phyloP scores from a whole-genome alignment of 163 green algal genomes.

The Coccomyxa subellipsoidea region DNA sequence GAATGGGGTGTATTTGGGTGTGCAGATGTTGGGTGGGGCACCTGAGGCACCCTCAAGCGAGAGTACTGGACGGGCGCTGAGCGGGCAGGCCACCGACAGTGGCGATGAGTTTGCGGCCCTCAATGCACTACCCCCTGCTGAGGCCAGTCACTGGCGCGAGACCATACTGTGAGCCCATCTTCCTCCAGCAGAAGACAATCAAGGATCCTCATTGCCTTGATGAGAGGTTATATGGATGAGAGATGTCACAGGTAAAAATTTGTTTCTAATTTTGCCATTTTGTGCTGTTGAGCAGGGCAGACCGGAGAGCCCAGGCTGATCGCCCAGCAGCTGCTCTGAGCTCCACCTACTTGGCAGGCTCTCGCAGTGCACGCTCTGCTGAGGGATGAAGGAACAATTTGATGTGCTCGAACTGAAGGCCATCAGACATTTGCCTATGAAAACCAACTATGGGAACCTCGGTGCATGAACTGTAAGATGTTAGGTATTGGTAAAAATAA shows the following conservation, averaged over 20 bases:
- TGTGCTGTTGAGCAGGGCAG: not conserved
- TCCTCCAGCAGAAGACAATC: not conserved
- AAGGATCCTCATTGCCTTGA: not conserved
- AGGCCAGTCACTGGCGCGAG: not conserved
- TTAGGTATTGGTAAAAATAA: too few relatives aligned
- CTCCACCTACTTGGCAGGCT: not conserved
- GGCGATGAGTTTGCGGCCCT: conserved; percentile 3
- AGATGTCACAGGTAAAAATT: too few relatives aligned
- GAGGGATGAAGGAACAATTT: not conserved
- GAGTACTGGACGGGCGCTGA: not conserved
- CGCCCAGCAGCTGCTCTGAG: not conserved
- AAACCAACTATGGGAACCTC: too few relatives aligned
- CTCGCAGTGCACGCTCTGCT: not conserved
- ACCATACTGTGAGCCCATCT: not conserved
- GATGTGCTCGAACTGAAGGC: too few relatives aligned
- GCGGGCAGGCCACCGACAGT: not conserved
- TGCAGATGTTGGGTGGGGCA: conserved; percentile 2
- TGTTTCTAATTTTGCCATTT: too few relatives aligned
- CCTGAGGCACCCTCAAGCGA: not conserved
- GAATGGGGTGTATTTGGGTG: not conserved
- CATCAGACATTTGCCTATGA: too few relatives aligned
- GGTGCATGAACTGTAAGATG: too few relatives aligned
- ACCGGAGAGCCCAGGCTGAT: not conserved
- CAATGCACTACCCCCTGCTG: not conserved
- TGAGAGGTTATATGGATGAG: too few relatives aligned